Conservation (phyloP, 2,329 filamentous ascomycete species). For the Cytospora mali region DNA sequence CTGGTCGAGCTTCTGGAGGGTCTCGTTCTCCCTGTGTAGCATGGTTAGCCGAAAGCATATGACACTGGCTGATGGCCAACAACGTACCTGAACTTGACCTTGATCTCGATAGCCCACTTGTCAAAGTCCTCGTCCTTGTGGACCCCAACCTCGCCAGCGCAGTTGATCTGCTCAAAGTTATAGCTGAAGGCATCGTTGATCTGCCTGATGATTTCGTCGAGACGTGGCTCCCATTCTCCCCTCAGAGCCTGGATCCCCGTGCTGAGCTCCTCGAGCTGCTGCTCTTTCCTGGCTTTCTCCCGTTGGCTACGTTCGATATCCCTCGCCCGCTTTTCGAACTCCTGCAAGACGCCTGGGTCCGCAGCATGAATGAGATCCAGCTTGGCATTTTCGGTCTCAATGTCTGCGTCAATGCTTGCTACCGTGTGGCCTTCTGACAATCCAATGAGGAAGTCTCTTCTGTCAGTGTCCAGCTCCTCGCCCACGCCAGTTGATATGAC, state of each 20-base stretch:
- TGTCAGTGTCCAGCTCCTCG: slow-evolving; percentile 35
- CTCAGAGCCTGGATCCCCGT: slow-evolving; percentile 67
- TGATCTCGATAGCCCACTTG: slow-evolving; percentile 89
- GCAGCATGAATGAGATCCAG: slow-evolving; percentile 80
- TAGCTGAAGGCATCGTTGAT: slow-evolving; percentile 92
- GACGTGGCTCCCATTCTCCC: slow-evolving; percentile 76
- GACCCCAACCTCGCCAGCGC: slow-evolving; percentile 85
- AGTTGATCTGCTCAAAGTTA: slow-evolving; percentile 93
- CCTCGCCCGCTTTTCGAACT: slow-evolving; percentile 73
- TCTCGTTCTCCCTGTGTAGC: slow-evolving; percentile 70
- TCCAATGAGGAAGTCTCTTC: slow-evolving; percentile 46
- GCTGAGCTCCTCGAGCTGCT: slow-evolving; percentile 57
- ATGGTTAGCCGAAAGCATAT: slow-evolving; percentile 25
- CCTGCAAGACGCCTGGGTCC: slow-evolving; percentile 72
- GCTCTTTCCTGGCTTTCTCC: slow-evolving; percentile 57
- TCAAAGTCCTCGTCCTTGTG: slow-evolving; percentile 94
- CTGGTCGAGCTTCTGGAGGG: slow-evolving; percentile 80
- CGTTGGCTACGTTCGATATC: slow-evolving; percentile 68
- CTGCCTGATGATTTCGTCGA: slow-evolving; percentile 75
- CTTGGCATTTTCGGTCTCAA: slow-evolving; percentile 72
- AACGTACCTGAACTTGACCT: slow-evolving; percentile 86
- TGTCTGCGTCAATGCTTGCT: slow-evolving; percentile 71
- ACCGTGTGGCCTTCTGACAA: slow-evolving; percentile 54
- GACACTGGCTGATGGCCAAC: background rate
- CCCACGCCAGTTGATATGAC: slow-evolving; percentile 2